Conservation (phyloP, 73 alveolate genomes). For the Tetrahymena elliotti region DNA sequence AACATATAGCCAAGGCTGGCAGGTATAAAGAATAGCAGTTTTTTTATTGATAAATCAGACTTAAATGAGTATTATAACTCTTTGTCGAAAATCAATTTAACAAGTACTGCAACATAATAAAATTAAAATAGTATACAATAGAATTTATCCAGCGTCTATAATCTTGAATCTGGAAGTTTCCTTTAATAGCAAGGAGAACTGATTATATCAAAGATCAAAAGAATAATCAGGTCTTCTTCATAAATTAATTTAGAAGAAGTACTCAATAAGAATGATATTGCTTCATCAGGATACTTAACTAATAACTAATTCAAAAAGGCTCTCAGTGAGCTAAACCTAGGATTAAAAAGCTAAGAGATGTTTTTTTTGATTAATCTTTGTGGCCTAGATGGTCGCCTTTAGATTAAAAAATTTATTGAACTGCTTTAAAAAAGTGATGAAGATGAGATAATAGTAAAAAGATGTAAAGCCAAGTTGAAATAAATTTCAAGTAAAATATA, state of each 20-base stretch:
- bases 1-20: not conserved
- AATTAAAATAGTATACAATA: not conserved
- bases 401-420: slow-evolving; percentile 65
- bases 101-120: not conserved
- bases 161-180: slow-evolving; percentile 1
- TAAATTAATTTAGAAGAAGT: slow-evolving; percentile 38
- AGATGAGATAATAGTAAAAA: not conserved
- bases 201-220: not conserved
- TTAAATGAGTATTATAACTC: not conserved
- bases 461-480: slow-evolving; percentile 53
- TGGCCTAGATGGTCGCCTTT: slow-evolving; percentile 63
- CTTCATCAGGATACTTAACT: slow-evolving; percentile 59
- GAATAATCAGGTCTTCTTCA: slow-evolving; percentile 44
- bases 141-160: not conserved
- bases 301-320: slow-evolving; percentile 72
- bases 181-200: slow-evolving; percentile 25
- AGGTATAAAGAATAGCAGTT: not conserved
- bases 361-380: slow-evolving; percentile 50
- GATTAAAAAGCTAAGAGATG: slow-evolving; percentile 67
- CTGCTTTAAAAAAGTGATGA: slow-evolving; percentile 44
- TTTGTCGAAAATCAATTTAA: not conserved
- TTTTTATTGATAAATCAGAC: not conserved
- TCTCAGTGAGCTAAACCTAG: slow-evolving; percentile 59
- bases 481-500: slow-evolving; percentile 62
- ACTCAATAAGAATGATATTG: slow-evolving; percentile 61